Evolutionary conservation across 768 basidiomycete genomes (phyloP), one percentile per base, ranked within the genome.

Genomic region (Hemileccinum rubropunctum): DNA sequence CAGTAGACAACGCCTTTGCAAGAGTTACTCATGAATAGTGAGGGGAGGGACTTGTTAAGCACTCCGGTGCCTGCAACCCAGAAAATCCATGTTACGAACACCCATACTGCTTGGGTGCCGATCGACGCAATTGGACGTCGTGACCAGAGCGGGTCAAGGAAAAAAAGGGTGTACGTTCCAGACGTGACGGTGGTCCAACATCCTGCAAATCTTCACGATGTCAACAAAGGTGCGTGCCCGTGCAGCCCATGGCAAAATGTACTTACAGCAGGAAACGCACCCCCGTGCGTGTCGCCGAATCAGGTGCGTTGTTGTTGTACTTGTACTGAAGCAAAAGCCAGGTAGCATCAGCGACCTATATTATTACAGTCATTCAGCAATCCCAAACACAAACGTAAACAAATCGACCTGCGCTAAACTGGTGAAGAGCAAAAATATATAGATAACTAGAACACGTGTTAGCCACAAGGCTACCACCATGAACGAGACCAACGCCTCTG

Each of bases 101-200:
- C 64, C 84, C 84, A 85, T 37, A 83, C 65, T 12, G 72, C 73
- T 57, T 85, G 84, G 0, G 80, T 71, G 8, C 82, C 82, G 34
- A 84, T 66, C 12, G 83, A 84, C 10, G 77, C 72, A 14, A 82
- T 53, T 4, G 78, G 73, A 48, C 76, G 74, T 50, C 67, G 75
- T 17, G 80, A 78, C 76, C 78, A 82, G 14, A 67, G 64, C 1
- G 82, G 82, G 58, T 85, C 82, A 6, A 84, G 65, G 61, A 84
- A 82, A 33, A 84, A 72, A 35, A 83, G 63, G n/a, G 77, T 75
- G 48, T 78, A 80, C 18, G 66, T 68, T 23, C 75, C 76, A 11
- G 79, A 75, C 15, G 78, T 83, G 6, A 79, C 51, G 3, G 75
- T 65, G 23, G 84, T 84, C 84, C 84, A 86, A 57, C 75, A 80